Evolutionary conservation across 495 filamentous ascomycete species (phyloP).

Genomic region (Penicillium silybi): DNA sequence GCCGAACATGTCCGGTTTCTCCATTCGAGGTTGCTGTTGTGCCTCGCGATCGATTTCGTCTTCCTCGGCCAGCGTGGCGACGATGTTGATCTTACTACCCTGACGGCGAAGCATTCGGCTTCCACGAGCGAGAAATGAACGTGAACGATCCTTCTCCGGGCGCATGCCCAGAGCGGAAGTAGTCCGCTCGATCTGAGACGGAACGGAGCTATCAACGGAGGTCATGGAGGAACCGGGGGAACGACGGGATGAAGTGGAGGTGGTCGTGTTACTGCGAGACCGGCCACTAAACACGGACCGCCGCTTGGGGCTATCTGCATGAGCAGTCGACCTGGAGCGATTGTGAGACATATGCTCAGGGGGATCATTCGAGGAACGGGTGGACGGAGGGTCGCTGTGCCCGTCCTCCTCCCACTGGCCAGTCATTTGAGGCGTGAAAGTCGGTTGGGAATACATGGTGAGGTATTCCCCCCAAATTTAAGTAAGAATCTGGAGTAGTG

Average conservation of each 20-base stretch:
- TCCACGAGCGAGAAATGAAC: constrained; percentile 43
- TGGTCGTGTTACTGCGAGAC: constrained; percentile 45
- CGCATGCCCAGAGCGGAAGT: constrained; percentile 26
- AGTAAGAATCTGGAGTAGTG: constrained; percentile 4
- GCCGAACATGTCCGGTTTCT: constrained; percentile 32
- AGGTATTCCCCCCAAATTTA: constrained; percentile 4
- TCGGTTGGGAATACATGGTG: constrained; percentile 11
- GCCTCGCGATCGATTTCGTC: constrained; percentile 38
- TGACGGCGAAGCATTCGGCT: constrained; percentile 51
- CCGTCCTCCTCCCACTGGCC: constrained; percentile 25
- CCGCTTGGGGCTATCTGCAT: constrained; percentile 39
- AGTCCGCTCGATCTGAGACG: constrained; percentile 33
- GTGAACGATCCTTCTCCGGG: constrained; percentile 38
- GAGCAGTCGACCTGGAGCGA: constrained; percentile 42
- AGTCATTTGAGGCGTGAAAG: constrained; percentile 1
- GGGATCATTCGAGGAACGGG: constrained; percentile 35
- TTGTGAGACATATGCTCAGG: constrained; percentile 37
- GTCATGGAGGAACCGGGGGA: constrained; percentile 41
- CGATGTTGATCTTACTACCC: constrained; percentile 50
- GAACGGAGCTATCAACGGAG: constrained; percentile 27
- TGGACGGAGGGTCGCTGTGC: constrained; percentile 34
- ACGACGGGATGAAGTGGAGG: constrained; percentile 34
- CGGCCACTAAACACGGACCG: constrained; percentile 42
- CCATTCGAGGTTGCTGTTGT: constrained; percentile 18
- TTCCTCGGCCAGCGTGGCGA: constrained; percentile 45